Evolutionary conservation across 495 filamentous ascomycete genomes (phyloP).

Genomic region (Podospora tetraspora): DNA sequence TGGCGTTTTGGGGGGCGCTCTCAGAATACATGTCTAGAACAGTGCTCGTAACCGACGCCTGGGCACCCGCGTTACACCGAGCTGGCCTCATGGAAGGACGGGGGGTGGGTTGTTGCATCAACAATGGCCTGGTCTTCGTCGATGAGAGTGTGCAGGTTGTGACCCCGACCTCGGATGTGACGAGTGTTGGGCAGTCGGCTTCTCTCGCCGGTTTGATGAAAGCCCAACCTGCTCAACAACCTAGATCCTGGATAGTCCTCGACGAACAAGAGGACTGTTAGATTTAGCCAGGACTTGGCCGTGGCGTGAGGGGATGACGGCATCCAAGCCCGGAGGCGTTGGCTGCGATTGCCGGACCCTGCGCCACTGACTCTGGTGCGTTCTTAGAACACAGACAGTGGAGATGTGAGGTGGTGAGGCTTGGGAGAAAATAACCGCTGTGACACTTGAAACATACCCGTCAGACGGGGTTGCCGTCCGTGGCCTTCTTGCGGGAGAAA

Average conservation of each 20-base stretch:
- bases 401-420: slow-evolving; percentile 10
- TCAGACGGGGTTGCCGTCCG: background rate
- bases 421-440: slow-evolving; percentile 13
- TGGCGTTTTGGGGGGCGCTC: background rate
- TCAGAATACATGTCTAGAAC: background rate
- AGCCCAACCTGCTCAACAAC: background rate
- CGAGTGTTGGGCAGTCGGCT: background rate
- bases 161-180: background rate
- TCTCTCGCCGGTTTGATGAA: background rate
- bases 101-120: slow-evolving; percentile 10
- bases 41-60: background rate
- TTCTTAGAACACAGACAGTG: slow-evolving; percentile 7
- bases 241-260: background rate
- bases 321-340: background rate
- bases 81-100: slow-evolving; percentile 8
- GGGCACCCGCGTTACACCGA: background rate
- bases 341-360: background rate
- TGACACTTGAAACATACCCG: slow-evolving; percentile 22
- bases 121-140: background rate
- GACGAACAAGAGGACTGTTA: slow-evolving; percentile 4
- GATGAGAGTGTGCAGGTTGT: background rate
- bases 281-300: slow-evolving; percentile 6
- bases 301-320: slow-evolving; percentile 1
- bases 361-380: slow-evolving; percentile 5
- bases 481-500: slow-evolving; percentile 1